A percentile compares a stretch with the other conserved stretches of the same genome.
Conservation (phyloP, 257 asterid species). For the Nyctanthes arbortristis region DNA sequence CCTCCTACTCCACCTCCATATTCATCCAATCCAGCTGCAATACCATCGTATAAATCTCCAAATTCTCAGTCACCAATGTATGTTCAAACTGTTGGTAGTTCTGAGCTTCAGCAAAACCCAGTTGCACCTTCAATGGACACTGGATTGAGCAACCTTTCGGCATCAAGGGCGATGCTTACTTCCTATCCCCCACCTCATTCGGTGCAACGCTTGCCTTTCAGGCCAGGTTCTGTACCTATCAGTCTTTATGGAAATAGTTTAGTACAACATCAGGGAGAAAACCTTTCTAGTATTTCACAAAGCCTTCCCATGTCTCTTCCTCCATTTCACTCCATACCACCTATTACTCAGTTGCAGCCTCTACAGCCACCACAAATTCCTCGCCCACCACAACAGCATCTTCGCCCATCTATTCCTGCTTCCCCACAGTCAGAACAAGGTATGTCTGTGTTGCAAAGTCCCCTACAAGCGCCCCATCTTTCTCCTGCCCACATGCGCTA, state of each 20-base stretch:
- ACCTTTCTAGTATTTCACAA: constrained; percentile 45
- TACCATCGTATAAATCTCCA: constrained; percentile 43
- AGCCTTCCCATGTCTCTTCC: constrained; percentile 53
- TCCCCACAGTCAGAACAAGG: constrained; percentile 78
- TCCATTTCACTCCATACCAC: constrained; percentile 49
- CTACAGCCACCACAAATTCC: constrained; percentile 92
- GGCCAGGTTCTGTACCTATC: constrained; percentile 58
- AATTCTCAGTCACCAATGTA: constrained; percentile 56
- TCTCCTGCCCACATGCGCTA: constrained; percentile 47
- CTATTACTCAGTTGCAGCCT: constrained; percentile 74
- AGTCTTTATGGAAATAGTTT: constrained; percentile 55
- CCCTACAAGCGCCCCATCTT: constrained; percentile 48
- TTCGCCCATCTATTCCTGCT: constrained; percentile 69
- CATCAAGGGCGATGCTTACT: constrained; percentile 42
- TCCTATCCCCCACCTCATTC: constrained; percentile 55
- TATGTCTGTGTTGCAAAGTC: constrained; percentile 46
- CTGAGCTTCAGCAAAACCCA: constrained; percentile 60
- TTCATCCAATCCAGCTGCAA: constrained; percentile 41
- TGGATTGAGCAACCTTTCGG: constrained; percentile 31
- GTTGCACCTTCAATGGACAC: constrained; percentile 37
- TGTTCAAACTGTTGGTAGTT: constrained; percentile 44
- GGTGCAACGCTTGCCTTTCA: constrained; percentile 55
- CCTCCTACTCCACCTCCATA: constrained; percentile 89
- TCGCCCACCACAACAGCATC: constrained; percentile 78
- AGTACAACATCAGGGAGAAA: constrained; percentile 64